These are phyloP conservation scores for Boletellus emodensis DNA, from an alignment of 768 basidiomycete species.

Conservation along the genomic window DNA sequence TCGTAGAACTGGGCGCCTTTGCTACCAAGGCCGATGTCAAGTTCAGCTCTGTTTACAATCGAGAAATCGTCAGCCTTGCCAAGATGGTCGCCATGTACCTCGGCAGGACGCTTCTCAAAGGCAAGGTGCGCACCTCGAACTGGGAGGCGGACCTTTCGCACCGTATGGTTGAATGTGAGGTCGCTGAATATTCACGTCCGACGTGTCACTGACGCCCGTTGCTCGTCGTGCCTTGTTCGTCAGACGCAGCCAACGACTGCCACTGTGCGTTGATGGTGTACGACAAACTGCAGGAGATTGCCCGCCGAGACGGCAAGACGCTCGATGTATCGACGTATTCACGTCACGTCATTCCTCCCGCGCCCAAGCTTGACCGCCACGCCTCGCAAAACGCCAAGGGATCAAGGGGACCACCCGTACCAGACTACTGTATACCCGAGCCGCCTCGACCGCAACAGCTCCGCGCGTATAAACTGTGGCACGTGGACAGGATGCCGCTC, in stretches of 20 bases:
- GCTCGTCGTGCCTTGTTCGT: neutral
- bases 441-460: conserved; percentile 36
- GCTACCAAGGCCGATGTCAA: conserved; percentile 37
- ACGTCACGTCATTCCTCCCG: conserved; percentile 22
- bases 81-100: conserved; percentile 43
- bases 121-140: conserved; percentile 42
- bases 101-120: conserved; percentile 38
- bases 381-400: neutral
- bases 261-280: conserved; percentile 46
- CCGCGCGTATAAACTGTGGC: conserved; percentile 47
- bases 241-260: conserved; percentile 53
- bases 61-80: conserved; percentile 41
- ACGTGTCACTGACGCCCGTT: neutral
- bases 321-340: conserved; percentile 24
- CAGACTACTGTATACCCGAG: conserved; percentile 24
- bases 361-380: neutral
- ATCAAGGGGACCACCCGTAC: conserved; percentile 4
- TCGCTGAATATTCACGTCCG: neutral
- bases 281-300: conserved; percentile 33
- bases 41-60: conserved; percentile 32
- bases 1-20: conserved; percentile 45
- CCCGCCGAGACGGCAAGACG: conserved; percentile 15
- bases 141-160: conserved; percentile 40
- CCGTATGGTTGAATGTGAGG: conserved; percentile 39
- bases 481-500: conserved; percentile 32